Evolutionary conservation across 306 rosid species (phyloP).

Genomic region (Lotus japonicus): DNA sequence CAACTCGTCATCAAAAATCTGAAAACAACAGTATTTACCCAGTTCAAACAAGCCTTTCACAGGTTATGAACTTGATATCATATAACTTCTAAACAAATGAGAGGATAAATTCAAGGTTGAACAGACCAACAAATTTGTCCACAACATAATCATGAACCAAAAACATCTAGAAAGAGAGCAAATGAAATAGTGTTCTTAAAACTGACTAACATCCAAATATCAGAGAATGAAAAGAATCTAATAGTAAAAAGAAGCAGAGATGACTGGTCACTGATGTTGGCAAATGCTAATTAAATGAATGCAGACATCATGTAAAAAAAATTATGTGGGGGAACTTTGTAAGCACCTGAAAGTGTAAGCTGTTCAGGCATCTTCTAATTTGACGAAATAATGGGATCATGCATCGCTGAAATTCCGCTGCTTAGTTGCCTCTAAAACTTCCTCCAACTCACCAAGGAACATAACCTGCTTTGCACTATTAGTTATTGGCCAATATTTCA

Average conservation of each 20-base stretch:
- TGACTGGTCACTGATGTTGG: background rate
- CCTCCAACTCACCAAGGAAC: conserved; percentile 66
- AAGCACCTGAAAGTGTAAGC: conserved; percentile 62
- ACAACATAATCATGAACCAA: background rate
- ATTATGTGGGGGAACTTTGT: too few relatives aligned
- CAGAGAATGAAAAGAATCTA: background rate
- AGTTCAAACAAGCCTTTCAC: too few relatives aligned
- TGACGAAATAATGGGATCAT: conserved; percentile 51
- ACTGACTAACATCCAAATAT: background rate
- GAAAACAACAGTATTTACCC: background rate
- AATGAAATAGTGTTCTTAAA: background rate
- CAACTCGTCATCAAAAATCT: too few relatives aligned
- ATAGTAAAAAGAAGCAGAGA: background rate
- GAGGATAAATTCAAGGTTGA: background rate
- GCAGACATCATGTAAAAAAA: background rate
- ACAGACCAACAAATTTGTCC: background rate
- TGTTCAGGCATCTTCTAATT: conserved; percentile 49
- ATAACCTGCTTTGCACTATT: conserved; percentile 63
- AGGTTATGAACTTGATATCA: too few relatives aligned
- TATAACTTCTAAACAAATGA: too few relatives aligned
- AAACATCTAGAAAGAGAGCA: background rate
- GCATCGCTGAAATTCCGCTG: conserved; percentile 57
- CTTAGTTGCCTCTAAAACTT: conserved; percentile 51
- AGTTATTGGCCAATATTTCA: conserved; percentile 58
- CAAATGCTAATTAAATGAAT: conserved; percentile 4